phyloP scores from a whole-genome alignment of 352 stramenopile genomes.

The Phytophthora fragariaefolia region DNA sequence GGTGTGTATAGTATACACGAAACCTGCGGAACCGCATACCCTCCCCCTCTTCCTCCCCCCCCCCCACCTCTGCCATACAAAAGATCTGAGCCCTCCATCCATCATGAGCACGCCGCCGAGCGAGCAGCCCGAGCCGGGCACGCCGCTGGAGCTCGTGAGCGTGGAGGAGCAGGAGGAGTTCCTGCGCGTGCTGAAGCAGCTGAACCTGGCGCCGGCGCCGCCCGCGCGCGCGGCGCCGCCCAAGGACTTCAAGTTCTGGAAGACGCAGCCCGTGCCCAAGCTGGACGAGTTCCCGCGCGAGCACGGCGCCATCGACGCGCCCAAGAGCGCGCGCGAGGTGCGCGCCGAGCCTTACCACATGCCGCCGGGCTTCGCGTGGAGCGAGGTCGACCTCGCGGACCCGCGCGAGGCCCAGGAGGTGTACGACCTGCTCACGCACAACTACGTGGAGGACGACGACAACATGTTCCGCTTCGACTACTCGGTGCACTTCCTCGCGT shows the following conservation, averaged over 20 bases:
- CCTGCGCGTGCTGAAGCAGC: slow-evolving; percentile 69
- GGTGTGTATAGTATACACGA: too few relatives aligned
- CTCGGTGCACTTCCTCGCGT: slow-evolving; percentile 88
- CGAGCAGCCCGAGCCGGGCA: slow-evolving; percentile 21
- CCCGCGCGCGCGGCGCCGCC: slow-evolving; percentile 24
- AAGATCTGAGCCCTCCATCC: neutral
- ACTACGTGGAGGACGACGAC: slow-evolving; percentile 99
- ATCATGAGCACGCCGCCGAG: neutral
- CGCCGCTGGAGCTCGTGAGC: slow-evolving; percentile 54
- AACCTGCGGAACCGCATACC: too few relatives aligned
- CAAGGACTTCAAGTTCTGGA: slow-evolving; percentile 94
- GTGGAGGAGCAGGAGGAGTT: slow-evolving; percentile 82
- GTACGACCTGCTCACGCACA: slow-evolving; percentile 97
- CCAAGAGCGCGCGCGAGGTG: slow-evolving; percentile 92
- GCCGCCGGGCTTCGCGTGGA: slow-evolving; percentile 96
- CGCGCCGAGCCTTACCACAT: slow-evolving; percentile 96
- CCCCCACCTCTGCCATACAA: neutral
- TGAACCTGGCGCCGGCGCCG: slow-evolving; percentile 49
- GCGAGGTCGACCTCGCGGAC: slow-evolving; percentile 92
- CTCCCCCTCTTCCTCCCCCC: too few relatives aligned
- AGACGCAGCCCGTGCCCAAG: slow-evolving; percentile 89
- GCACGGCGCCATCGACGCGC: slow-evolving; percentile 93
- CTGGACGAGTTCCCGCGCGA: slow-evolving; percentile 75
- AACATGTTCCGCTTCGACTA: slow-evolving; percentile 98
- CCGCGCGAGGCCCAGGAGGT: slow-evolving; percentile 89